phyloP scores from a whole-genome alignment of 768 basidiomycete genomes.

The Podaxis sp. region DNA sequence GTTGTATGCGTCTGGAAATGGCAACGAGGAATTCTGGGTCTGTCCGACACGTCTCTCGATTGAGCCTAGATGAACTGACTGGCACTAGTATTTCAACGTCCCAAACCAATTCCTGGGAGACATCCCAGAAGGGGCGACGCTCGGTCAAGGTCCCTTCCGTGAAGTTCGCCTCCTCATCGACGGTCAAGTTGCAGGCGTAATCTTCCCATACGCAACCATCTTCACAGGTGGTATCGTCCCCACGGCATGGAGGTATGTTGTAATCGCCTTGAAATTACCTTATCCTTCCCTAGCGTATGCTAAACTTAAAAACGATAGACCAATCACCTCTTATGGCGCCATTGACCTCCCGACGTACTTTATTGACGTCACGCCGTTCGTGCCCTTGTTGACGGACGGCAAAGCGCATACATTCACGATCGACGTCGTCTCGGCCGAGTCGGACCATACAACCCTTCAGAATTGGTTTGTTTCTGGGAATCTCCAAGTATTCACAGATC shows the following conservation, averaged over 20 bases:
- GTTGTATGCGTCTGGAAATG: slow-evolving; percentile 63
- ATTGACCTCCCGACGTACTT: slow-evolving; percentile 78
- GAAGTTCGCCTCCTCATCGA: slow-evolving; percentile 50
- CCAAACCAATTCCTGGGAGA: slow-evolving; percentile 57
- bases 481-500: slow-evolving; percentile 68
- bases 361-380: slow-evolving; percentile 76
- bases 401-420: slow-evolving; percentile 70
- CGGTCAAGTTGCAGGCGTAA: slow-evolving; percentile 44
- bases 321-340: slow-evolving; percentile 76
- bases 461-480: slow-evolving; percentile 81
- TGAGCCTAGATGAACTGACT: background rate
- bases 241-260: slow-evolving; percentile 61
- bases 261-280: background rate
- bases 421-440: slow-evolving; percentile 71
- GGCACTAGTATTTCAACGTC: slow-evolving; percentile 61
- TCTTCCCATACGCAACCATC: slow-evolving; percentile 56
- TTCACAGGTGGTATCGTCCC: slow-evolving; percentile 79
- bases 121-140: slow-evolving; percentile 46
- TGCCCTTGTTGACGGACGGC: slow-evolving; percentile 67
- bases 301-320: slow-evolving; percentile 34
- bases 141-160: slow-evolving; percentile 49
- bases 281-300: background rate
- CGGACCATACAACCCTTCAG: slow-evolving; percentile 59
- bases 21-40: slow-evolving; percentile 78
- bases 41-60: background rate